Conservation (phyloP, 352 stramenopile species). For the Pythium biforme region DNA sequence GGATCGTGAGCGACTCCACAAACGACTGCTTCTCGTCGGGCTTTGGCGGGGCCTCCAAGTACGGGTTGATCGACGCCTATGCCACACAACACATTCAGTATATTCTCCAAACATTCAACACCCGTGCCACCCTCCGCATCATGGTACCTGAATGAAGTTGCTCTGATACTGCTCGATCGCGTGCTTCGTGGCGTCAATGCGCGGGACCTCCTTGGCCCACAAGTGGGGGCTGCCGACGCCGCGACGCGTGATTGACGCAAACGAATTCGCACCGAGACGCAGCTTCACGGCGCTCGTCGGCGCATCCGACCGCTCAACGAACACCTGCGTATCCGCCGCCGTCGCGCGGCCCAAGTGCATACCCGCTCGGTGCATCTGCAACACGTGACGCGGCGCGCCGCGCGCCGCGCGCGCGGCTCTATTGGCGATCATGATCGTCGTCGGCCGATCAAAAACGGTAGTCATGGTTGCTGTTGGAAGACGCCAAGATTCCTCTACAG, state of each 20-base stretch:
- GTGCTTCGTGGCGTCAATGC: conserved; percentile 54
- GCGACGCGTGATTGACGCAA: conserved; percentile 31
- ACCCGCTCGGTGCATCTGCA: conserved; percentile 20
- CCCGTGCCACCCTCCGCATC: no score
- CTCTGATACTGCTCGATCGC: conserved; percentile 38
- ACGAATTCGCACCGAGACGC: conserved; percentile 32
- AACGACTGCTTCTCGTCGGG: conserved; percentile 54
- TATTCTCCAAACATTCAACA: background rate
- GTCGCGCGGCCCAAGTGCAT: conserved; percentile 57
- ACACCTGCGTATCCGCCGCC: conserved; percentile 37
- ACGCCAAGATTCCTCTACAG: background rate
- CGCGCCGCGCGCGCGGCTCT: background rate
- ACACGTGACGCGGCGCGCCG: background rate
- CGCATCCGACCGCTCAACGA: conserved; percentile 32
- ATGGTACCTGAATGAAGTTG: conserved; percentile 58
- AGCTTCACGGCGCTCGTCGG: conserved; percentile 24
- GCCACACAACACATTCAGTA: background rate
- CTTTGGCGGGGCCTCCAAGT: conserved; percentile 20
- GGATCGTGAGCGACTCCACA: conserved; percentile 62
- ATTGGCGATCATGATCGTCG: conserved; percentile 20
- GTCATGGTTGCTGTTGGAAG: background rate
- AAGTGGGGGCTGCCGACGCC: conserved; percentile 62
- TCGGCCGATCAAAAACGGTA: background rate
- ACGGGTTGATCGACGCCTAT: conserved; percentile 53
- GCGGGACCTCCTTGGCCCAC: conserved; percentile 71